Base-by-base conservation (phyloP, 2,329 filamentous ascomycete species). In the Fusarium nodosum region DNA sequence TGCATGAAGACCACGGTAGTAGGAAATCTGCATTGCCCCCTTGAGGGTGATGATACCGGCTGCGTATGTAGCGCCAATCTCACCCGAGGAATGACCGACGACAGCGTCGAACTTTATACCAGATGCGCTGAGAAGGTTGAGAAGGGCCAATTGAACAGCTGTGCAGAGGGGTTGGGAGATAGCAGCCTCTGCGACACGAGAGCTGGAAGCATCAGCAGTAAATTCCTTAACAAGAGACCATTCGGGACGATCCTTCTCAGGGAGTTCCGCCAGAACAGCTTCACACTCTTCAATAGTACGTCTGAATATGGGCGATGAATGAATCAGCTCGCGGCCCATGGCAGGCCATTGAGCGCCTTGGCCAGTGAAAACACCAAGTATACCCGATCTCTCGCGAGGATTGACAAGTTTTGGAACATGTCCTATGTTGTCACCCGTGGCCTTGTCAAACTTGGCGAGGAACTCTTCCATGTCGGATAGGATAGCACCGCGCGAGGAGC, bases 51-150 rank as follows among this genome's bases (percentile, higher is more conserved):
- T 34, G 11, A 63, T 39, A 3, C 60, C 56, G 3, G 60, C 56
- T 1, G 60, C 56, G 1, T 63, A 63, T 0, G 56, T 41, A 8
- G 60, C 60, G 5, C 31, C 60, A 3, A 63, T 61, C 4, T 63
- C 60, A 5, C 56, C 56, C 44, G 75, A 79, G 0, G 81, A 84
- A 60, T 85, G 83, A 0, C 83, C 82, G 1, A 77, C 75, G 0
- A 83, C 82, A 11, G 75, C 77, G 1, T 64, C 34, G 0, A 82
- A 80, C 3, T 50, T 57, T 4, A 85, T 74, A 1, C 75, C 45
- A 16, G 50, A 52, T 5, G 36, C 31, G 3, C 11, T 1, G 7
- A 63, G 34, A 9, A 63, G 38, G 1, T 51, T 22, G 1, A 56
- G 26, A 0, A 56, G 30, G 7, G 45, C 42, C 0, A 64, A 11